phyloP scores from a whole-genome alignment of 768 basidiomycete species.

The Pseudohyphozyma bogoriensis region DNA sequence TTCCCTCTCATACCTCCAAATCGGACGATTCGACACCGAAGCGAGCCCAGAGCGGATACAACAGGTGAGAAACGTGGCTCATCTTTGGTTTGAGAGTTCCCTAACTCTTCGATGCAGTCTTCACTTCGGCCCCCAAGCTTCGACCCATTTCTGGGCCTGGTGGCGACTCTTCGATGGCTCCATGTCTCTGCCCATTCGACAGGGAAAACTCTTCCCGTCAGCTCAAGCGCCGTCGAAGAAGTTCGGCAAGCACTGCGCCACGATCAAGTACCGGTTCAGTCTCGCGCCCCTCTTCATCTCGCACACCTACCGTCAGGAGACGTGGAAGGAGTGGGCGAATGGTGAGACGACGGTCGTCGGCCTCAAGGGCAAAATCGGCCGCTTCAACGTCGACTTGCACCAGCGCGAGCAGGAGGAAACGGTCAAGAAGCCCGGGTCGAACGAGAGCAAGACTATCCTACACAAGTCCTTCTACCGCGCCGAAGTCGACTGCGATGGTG shows the following conservation, averaged over 20 bases:
- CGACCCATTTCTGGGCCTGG: constrained; percentile 88
- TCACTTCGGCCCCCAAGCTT: constrained; percentile 73
- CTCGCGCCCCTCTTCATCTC: constrained; percentile 70
- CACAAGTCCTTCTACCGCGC: constrained; percentile 82
- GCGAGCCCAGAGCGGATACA: constrained; percentile 27
- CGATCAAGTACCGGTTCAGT: constrained; percentile 77
- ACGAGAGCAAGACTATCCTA: constrained; percentile 50
- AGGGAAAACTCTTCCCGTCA: constrained; percentile 68
- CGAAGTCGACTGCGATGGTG: constrained; percentile 64
- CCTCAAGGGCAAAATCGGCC: constrained; percentile 68
- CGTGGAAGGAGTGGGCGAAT: constrained; percentile 64
- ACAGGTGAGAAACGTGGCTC: too few species aligned
- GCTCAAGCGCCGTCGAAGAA: constrained; percentile 65
- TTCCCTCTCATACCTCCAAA: constrained; percentile 5
- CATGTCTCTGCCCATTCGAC: constrained; percentile 71
- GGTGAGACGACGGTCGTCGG: constrained; percentile 74
- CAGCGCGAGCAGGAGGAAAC: constrained; percentile 74
- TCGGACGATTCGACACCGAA: background rate
- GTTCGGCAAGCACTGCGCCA: constrained; percentile 76
- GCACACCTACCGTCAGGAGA: constrained; percentile 76
- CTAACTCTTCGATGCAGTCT: constrained; percentile 71
- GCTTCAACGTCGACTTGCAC: constrained; percentile 81
- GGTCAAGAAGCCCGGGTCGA: constrained; percentile 49
- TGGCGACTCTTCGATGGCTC: constrained; percentile 71
- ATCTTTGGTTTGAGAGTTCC: constrained; percentile 22